Base-by-base conservation (phyloP, 805 yeast genomes). In the Candida tammaniensis region DNA sequence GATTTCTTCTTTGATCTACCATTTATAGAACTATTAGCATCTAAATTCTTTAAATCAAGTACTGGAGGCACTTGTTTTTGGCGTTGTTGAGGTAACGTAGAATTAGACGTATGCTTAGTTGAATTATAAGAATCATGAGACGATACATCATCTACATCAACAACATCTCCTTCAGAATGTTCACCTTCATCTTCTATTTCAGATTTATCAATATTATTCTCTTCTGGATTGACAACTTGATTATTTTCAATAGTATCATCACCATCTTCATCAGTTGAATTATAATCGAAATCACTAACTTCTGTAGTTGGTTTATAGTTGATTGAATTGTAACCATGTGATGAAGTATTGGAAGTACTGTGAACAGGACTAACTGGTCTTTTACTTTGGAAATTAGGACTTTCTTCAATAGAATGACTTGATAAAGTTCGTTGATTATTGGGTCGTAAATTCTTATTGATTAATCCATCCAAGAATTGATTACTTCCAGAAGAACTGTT, bases 1-100 rank as follows among this genome's bases (percentile, higher is more conserved):
- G 55, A 58, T 31, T 51, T 51, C 13, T 50, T 36, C 14, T 53
- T 47, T 20, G 39, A 42, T 35, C 47, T 57, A 35, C 55, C 48
- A 9, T 55, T 35, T 3, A 43, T 33, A 3, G 47, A 43, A 24
- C 21, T 33, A 4, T 34, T 37, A 9, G 43, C 26, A n/a, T 42
- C 46, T 10, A 36, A 7, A 17, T 33, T 38, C n/a, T 24, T 29
- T n/a, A 17, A n/a, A 4, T 27, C 18, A 9, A 12, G 17, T 12
- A 27, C 14, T 4, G 27, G 27, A 17, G 14, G 12, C 17, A 25
- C 29, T 17, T 28, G 27, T 7, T 33, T 33, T 10, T 31, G 27
- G 16, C 29, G n/a, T 19, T 27, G 31, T 9, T 12, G 31, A 9
- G 23, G 29, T 4, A 35, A 21, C 5, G 43, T 30, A 13, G 43